Conservation (phyloP, 2,329 filamentous ascomycete genomes). For the Calonectria honghensis region DNA sequence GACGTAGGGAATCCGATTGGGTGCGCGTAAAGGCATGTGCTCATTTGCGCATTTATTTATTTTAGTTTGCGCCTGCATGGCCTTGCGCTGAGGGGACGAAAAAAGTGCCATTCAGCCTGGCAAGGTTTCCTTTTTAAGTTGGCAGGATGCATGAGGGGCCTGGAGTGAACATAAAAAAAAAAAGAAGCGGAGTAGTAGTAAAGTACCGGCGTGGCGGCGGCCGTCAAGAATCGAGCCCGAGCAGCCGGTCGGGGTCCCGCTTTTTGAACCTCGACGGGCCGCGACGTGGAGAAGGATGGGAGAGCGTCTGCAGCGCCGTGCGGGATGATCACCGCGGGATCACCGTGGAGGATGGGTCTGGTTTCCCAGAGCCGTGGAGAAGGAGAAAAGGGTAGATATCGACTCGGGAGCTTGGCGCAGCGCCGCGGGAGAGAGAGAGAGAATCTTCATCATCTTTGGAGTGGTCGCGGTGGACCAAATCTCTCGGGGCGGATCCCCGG, state of each 20-base stretch:
- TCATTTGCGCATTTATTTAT: background rate
- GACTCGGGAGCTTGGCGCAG: background rate
- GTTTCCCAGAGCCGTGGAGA: background rate
- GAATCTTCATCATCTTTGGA: background rate
- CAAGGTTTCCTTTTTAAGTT: slow-evolving; percentile 2
- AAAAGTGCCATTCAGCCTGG: background rate
- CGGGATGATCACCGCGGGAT: background rate
- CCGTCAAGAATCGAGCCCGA: background rate
- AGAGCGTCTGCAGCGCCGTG: background rate
- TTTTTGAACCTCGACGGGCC: slow-evolving; percentile 11
- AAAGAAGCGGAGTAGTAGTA: background rate
- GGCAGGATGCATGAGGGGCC: background rate
- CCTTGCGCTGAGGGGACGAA: background rate
- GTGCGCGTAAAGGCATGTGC: background rate
- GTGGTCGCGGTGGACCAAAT: background rate
- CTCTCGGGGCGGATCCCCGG: slow-evolving; percentile 8
- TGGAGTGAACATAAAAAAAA: background rate
- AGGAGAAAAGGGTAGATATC: background rate
- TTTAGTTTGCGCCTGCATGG: background rate
- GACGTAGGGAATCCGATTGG: background rate
- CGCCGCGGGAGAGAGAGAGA: background rate
- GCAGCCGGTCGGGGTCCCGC: background rate
- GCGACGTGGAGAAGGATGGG: slow-evolving; percentile 2
- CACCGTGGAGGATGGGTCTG: background rate
- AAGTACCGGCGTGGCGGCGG: background rate